Percentiles rank a stretch among this genome's conserved stretches.
phyloP scores from a whole-genome alignment of 108 stramenopile genomes.

The Cyclotella sp. region DNA sequence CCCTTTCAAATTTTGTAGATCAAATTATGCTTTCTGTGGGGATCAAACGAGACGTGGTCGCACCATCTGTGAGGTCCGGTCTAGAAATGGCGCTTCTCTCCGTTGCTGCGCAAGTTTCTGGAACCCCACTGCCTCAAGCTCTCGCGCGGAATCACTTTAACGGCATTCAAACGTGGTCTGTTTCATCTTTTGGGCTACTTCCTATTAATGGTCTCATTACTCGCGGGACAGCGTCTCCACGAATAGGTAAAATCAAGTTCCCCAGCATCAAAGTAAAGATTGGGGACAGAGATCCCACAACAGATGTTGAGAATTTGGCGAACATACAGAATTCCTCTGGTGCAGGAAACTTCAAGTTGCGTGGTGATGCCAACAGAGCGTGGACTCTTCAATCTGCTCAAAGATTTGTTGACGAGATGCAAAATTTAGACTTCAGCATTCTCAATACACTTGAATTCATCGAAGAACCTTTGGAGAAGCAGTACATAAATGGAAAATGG shows the following conservation, averaged over 20 bases:
- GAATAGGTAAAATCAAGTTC: constrained; percentile 34
- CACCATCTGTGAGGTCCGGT: constrained; percentile 69
- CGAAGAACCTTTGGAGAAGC: constrained; percentile 76
- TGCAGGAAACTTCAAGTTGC: constrained; percentile 29
- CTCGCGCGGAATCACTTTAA: constrained; percentile 35
- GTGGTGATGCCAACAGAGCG: constrained; percentile 82
- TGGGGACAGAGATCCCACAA: constrained; percentile 57
- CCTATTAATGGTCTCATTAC: constrained; percentile 79
- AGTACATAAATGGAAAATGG: constrained; percentile 47
- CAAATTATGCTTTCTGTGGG: constrained; percentile 33
- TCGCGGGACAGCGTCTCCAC: constrained; percentile 30
- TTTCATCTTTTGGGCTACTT: constrained; percentile 25
- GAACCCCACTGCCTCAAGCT: constrained; percentile 66
- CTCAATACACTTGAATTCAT: constrained; percentile 66
- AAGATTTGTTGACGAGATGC: constrained; percentile 54
- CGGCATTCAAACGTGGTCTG: constrained; percentile 9
- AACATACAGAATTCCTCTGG: constrained; percentile 20
- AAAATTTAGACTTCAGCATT: constrained; percentile 10
- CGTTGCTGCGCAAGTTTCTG: constrained; percentile 60
- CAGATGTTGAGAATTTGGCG: constrained; percentile 52
- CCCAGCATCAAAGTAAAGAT: constrained; percentile 82
- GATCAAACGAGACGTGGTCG: constrained; percentile 33
- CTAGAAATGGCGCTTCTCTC: constrained; percentile 88
- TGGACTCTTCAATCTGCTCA: constrained; percentile 60
- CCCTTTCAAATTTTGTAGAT: constrained; percentile 51